Conservation (phyloP, 2,329 filamentous ascomycete genomes). For the Fusarium solani-melongenae region DNA sequence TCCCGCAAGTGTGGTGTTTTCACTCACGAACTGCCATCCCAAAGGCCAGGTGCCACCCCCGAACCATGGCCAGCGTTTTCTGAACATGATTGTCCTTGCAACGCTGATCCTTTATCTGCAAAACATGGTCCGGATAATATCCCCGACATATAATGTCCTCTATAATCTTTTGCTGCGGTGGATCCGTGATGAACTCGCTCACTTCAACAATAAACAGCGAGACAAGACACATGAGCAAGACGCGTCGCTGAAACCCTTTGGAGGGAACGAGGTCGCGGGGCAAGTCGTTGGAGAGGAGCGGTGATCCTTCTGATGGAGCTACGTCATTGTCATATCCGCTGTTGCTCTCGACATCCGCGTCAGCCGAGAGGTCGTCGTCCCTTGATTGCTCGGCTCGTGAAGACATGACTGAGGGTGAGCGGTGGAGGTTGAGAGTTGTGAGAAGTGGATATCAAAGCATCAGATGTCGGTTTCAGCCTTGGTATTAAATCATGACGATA, state of each 20-base stretch:
- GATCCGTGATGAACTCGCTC: conserved; percentile 50
- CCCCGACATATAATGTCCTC: conserved; percentile 65
- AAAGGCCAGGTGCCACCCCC: conserved; percentile 58
- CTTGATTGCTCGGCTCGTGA: neutral
- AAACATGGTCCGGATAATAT: conserved; percentile 55
- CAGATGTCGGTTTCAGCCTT: neutral
- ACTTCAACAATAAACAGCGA: conserved; percentile 58
- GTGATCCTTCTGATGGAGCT: conserved; percentile 27
- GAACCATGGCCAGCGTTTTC: conserved; percentile 61
- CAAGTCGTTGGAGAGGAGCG: conserved; percentile 36
- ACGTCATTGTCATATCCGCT: conserved; percentile 4
- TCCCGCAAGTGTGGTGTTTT: fast-evolving
- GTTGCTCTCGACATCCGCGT: conserved; percentile 24
- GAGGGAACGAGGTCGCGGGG: conserved; percentile 34
- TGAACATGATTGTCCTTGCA: conserved; percentile 65
- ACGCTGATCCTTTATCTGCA: conserved; percentile 51
- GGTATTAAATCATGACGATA: conserved; percentile 10
- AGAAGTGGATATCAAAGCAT: neutral
- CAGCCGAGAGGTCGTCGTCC: neutral
- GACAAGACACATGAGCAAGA: conserved; percentile 49
- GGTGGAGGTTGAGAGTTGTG: neutral
- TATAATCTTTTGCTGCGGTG: conserved; percentile 61
- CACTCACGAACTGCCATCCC: conserved; percentile 59
- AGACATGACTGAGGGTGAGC: neutral
- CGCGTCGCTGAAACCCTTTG: conserved; percentile 43